phyloP scores from a whole-genome alignment of 352 stramenopile species.

The Pythium aphanidermatum region DNA sequence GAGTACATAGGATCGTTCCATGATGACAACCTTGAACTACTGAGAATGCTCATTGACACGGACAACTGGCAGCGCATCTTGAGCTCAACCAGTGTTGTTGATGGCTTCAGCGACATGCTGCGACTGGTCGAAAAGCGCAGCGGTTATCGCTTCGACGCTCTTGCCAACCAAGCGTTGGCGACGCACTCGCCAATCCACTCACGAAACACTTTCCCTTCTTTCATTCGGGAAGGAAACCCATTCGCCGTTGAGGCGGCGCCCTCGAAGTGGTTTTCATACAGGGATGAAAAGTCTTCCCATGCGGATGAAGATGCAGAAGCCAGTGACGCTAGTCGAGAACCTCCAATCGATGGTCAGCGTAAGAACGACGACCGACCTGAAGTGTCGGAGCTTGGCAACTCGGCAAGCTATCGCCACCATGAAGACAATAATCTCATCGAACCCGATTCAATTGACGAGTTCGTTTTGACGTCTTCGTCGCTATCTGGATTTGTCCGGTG shows the following conservation, averaged over 20 bases:
- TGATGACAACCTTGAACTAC: slow-evolving; percentile 76
- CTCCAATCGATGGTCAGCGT: no score
- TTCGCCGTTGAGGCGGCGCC: slow-evolving; percentile 50
- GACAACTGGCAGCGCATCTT: slow-evolving; percentile 80
- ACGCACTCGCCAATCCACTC: slow-evolving; percentile 42
- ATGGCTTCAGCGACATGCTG: slow-evolving; percentile 41
- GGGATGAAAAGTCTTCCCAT: background rate
- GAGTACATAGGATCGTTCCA: slow-evolving; percentile 77
- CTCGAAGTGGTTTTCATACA: slow-evolving; percentile 41
- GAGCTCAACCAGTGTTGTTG: slow-evolving; percentile 35
- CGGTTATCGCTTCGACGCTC: slow-evolving; percentile 55
- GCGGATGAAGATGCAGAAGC: no score
- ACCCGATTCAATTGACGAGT: slow-evolving; percentile 22
- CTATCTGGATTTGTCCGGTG: slow-evolving; percentile 69
- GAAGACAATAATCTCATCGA: slow-evolving; percentile 5
- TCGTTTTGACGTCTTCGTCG: slow-evolving; percentile 69
- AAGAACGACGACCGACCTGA: no score
- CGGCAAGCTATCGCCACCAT: no score
- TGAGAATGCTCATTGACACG: slow-evolving; percentile 79
- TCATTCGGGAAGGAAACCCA: slow-evolving; percentile 50
- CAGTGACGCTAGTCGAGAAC: no score
- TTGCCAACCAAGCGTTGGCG: background rate
- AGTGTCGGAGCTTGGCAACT: no score
- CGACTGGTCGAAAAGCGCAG: slow-evolving; percentile 73
- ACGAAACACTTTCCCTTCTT: slow-evolving; percentile 61